Conservation (phyloP, 345 rosid species). For the Citrus maxima region DNA sequence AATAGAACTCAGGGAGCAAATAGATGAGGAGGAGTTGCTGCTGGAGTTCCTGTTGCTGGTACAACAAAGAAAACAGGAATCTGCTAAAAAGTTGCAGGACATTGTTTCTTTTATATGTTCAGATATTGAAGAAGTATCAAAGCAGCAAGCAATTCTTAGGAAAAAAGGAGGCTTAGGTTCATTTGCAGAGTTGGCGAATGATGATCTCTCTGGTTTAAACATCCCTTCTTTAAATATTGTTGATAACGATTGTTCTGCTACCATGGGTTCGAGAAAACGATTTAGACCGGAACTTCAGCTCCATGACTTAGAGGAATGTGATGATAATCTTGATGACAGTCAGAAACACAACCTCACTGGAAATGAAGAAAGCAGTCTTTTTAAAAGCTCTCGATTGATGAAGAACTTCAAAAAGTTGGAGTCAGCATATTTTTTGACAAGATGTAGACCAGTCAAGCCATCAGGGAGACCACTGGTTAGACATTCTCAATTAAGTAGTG, state of each 20-base stretch:
- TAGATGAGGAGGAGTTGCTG: constrained; percentile 81
- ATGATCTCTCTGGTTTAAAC: constrained; percentile 41
- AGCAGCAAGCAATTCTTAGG: constrained; percentile 55
- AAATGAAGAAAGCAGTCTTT: constrained; percentile 52
- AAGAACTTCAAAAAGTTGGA: constrained; percentile 89
- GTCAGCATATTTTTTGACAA: constrained; percentile 77
- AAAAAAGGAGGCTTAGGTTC: constrained; percentile 42
- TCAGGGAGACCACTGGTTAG: constrained; percentile 44
- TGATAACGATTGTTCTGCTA: constrained; percentile 46
- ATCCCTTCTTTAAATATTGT: constrained; percentile 35
- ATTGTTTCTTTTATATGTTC: constrained; percentile 69
- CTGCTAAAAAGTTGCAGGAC: constrained; percentile 62
- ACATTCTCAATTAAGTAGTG: constrained; percentile 60
- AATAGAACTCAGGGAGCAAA: constrained; percentile 63
- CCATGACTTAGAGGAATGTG: constrained; percentile 40
- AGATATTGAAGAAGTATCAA: constrained; percentile 76
- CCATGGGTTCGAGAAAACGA: constrained; percentile 69
- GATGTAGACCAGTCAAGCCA: constrained; percentile 58
- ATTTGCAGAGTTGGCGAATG: constrained; percentile 36
- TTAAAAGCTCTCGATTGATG: constrained; percentile 71
- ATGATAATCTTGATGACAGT: constrained; percentile 39
- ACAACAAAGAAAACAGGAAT: constrained; percentile 74
- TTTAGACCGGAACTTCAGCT: constrained; percentile 41
- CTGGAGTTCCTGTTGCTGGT: constrained; percentile 80
- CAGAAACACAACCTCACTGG: constrained; percentile 36